Base-by-base conservation (phyloP, 192 early-diverging fungal species). In the Thamnidium elegans region DNA sequence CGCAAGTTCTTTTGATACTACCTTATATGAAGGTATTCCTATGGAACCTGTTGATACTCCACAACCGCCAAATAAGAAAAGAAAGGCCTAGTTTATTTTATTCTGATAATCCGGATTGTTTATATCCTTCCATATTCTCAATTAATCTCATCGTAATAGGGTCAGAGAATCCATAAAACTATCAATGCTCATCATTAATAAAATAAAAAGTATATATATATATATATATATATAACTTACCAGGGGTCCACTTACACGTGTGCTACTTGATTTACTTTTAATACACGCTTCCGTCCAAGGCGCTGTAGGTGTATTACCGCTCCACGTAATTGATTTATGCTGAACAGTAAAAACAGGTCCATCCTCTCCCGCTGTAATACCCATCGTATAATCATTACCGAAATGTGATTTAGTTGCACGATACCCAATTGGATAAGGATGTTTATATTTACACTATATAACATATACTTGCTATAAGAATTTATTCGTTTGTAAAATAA, bases 131-230 rank as follows among this genome's bases (percentile, higher is more conserved):
- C 36, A 83, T 64, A 10, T 62, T 67, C 43, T 76, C 72, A 64
- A 83, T 77, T 67, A 83, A 64, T 34, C 70, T 73, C 71, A 80
- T 77, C 0, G 78, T 80, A 15, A 83, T 74, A 9, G 78, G 74
- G 34, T 84, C 82, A 10, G 82, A 84, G 43, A 84, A 84, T 4
- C 82, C 82, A 70, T 73, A 81, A 54, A 81, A 84, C 74, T 76
- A 51, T 21, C n/a, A 42, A 1, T 42, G 34, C 34, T 7, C 7
- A 36, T 36, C 14, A 32, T 7, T 46, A 51, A 44, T 3, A 44
- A 46, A 34, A 62, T 30, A 63, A 26, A 19, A 17, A 45, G 13
- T 60, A 14, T 32, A 45, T 15, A 20, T 20, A 19, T 2, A 21
- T n/a, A n/a, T n/a, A n/a, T n/a, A n/a, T n/a, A n/a, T n/a, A n/a